Conservation (phyloP, 345 rosid species). For the Acer campestre region DNA sequence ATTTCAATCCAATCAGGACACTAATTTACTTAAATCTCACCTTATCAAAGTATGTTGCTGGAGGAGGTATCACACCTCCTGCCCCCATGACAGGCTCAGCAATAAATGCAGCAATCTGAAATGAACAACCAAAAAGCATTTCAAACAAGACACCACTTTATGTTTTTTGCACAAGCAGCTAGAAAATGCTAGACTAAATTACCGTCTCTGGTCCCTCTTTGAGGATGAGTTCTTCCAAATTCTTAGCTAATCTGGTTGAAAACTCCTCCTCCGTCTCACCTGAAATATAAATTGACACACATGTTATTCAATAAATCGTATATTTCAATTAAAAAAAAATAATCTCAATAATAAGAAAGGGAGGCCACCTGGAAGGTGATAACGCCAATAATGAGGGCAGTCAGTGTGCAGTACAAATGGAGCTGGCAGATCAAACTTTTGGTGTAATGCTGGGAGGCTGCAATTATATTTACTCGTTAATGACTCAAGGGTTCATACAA, state of each 20-base stretch:
- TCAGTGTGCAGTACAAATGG: slow-evolving; percentile 92
- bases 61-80: slow-evolving; percentile 96
- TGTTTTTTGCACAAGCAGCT: background rate
- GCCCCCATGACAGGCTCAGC: slow-evolving; percentile 99
- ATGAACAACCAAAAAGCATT: slow-evolving; percentile 21
- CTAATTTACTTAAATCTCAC: slow-evolving; percentile 32
- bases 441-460: slow-evolving; percentile 89
- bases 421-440: slow-evolving; percentile 93
- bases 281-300: slow-evolving; percentile 32
- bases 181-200: slow-evolving; percentile 22
- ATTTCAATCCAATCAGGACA: background rate
- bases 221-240: slow-evolving; percentile 81
- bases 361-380: slow-evolving; percentile 78
- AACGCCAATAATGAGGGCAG: slow-evolving; percentile 99
- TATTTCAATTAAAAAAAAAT: background rate
- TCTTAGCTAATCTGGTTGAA: slow-evolving; percentile 85
- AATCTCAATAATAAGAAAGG: slow-evolving; percentile 7
- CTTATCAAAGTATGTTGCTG: slow-evolving; percentile 94
- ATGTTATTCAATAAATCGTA: slow-evolving; percentile 10
- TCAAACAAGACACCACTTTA: slow-evolving; percentile 1
- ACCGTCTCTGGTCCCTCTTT: slow-evolving; percentile 99
- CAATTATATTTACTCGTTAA: slow-evolving; percentile 16
- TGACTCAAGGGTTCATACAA: slow-evolving; percentile 8
- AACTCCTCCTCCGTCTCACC: slow-evolving; percentile 97
- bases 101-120: slow-evolving; percentile 92